Conservation (phyloP, 179 eudicot genomes). For the Kewa caespitosa region DNA sequence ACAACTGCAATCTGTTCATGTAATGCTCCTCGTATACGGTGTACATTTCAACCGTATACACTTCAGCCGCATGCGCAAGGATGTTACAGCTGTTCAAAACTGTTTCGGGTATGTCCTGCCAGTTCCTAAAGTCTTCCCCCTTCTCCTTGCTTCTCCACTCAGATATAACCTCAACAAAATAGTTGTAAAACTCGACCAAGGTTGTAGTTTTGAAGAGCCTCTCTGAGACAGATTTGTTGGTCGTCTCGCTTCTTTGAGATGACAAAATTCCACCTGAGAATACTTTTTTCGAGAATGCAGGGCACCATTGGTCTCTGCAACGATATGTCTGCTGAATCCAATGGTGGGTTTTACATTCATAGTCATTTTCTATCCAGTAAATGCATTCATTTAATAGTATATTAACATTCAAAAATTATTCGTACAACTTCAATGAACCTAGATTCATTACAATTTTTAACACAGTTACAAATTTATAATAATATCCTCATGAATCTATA, state of each 20-base stretch:
- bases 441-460: background rate
- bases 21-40: background rate
- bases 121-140: background rate
- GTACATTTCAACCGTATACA: background rate
- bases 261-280: conserved; percentile 9
- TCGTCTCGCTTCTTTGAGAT: conserved; percentile 11
- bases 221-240: background rate
- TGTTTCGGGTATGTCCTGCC: background rate
- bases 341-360: background rate
- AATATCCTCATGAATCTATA: no score
- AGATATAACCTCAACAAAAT: background rate
- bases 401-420: background rate
- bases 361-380: background rate
- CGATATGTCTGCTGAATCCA: background rate
- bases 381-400: background rate
- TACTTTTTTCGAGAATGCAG: background rate
- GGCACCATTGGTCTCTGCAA: conserved; percentile 11
- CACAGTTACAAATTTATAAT: no score
- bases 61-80: background rate
- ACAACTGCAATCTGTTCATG: background rate
- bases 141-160: conserved; percentile 11
- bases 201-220: background rate
- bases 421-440: background rate
- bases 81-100: background rate
- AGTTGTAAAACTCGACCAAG: background rate